Evolutionary conservation across 805 yeast genomes (phyloP).

Genomic region (Jamesozyma spencerorum): DNA sequence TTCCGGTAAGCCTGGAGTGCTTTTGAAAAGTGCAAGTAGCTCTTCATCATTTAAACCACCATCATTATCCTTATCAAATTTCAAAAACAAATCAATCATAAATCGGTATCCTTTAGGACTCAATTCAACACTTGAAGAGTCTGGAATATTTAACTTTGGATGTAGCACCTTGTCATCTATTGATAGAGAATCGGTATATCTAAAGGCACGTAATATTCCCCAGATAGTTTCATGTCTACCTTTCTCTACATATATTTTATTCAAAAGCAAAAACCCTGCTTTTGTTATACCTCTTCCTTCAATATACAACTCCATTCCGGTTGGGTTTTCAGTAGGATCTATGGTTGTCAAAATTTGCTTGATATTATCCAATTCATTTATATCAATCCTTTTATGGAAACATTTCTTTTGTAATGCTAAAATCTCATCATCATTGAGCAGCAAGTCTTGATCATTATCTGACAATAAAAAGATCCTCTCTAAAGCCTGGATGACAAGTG

Average conservation of each 20-base stretch:
- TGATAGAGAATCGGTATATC: slow-evolving; percentile 86
- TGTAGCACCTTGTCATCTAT: slow-evolving; percentile 68
- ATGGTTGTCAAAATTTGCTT: slow-evolving; percentile 28
- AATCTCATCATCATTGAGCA: slow-evolving; percentile 61
- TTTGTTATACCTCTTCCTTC: slow-evolving; percentile 49
- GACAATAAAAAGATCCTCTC: slow-evolving; percentile 74
- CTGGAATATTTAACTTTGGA: slow-evolving; percentile 70
- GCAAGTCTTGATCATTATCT: slow-evolving; percentile 88
- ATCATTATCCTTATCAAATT: slow-evolving; percentile 91
- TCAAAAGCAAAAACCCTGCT: slow-evolving; percentile 68
- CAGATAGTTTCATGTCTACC: slow-evolving; percentile 96
- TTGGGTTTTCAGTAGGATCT: slow-evolving; percentile 4
- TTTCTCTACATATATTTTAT: slow-evolving; percentile 74
- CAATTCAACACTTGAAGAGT: slow-evolving; percentile 73
- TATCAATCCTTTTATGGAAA: slow-evolving; percentile 50
- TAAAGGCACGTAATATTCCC: slow-evolving; percentile 84
- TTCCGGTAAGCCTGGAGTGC: slow-evolving; percentile 89
- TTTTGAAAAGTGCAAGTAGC: slow-evolving; percentile 57
- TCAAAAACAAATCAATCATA: slow-evolving; percentile 77
- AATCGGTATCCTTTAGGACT: slow-evolving; percentile 90
- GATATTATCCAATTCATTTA: slow-evolving; percentile 40
- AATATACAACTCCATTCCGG: slow-evolving; percentile 28
- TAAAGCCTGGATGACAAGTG: slow-evolving; percentile 65
- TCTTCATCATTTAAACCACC: slow-evolving; percentile 84
- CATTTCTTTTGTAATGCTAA: slow-evolving; percentile 62